phyloP scores from a whole-genome alignment of 2,329 filamentous ascomycete genomes.

The Alternaria panax region DNA sequence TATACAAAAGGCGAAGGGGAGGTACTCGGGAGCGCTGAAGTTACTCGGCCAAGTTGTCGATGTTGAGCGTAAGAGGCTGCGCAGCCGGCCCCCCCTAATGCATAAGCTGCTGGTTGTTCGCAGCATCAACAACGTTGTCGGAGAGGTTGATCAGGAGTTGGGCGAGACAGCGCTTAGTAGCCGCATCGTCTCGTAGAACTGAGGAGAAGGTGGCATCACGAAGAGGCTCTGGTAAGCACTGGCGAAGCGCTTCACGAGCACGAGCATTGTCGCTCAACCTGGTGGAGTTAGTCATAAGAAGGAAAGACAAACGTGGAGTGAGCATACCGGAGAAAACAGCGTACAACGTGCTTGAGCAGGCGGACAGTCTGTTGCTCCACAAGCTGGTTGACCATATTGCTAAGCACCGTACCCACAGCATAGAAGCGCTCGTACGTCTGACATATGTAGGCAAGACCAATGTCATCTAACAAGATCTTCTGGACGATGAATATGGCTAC shows the following conservation, averaged over 20 bases:
- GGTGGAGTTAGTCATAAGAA: conserved; percentile 23
- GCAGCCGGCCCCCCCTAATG: conserved; percentile 28
- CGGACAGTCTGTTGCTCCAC: conserved; percentile 97
- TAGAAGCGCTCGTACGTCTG: conserved; percentile 99
- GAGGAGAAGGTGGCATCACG: conserved; percentile 97
- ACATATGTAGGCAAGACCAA: conserved; percentile 96
- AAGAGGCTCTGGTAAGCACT: conserved; percentile 98
- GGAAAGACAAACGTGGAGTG: not conserved
- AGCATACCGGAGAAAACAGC: conserved; percentile 90
- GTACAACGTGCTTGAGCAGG: conserved; percentile 94
- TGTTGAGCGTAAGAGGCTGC: conserved; percentile 4
- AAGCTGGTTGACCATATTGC: conserved; percentile 98
- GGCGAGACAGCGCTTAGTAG: conserved; percentile 96
- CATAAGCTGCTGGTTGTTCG: conserved; percentile 48
- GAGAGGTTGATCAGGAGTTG: conserved; percentile 96
- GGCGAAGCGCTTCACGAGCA: conserved; percentile 89
- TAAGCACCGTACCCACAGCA: conserved; percentile 93
- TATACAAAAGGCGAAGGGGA: conserved; percentile 29
- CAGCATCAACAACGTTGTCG: conserved; percentile 74
- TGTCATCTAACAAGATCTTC: conserved; percentile 96
- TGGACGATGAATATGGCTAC: conserved; percentile 99
- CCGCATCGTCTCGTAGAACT: conserved; percentile 93
- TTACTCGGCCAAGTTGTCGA: conserved; percentile 8
- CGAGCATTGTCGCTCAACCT: conserved; percentile 96
- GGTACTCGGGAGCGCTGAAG: conserved; percentile 9